Base-by-base conservation (phyloP, 345 rosid genomes). In the Melastoma malabathricum region DNA sequence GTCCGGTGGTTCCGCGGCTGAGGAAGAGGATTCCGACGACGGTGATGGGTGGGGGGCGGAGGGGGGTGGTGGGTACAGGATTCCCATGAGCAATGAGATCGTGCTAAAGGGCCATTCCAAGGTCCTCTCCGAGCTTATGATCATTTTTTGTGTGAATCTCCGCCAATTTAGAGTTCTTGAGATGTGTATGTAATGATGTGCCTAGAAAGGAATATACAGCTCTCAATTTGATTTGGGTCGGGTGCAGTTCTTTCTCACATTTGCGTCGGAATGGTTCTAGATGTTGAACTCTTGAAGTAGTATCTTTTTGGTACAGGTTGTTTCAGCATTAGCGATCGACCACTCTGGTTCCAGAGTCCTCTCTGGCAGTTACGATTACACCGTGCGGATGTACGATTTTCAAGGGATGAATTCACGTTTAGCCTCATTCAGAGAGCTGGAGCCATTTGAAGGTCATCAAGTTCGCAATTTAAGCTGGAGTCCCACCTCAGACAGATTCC, bases 401-500 rank as follows among this genome's bases (percentile, higher is more conserved):
- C 95, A 83, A 92, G 98, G 98, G 57, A 92, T 92, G 98, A 87
- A 79, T 73, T 68, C 94, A 0, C 85, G 76, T 15, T 71, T 92
- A 34, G 80, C 86, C 50, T 92, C 98, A 22, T 92, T 92, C 67
- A 81, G 98, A 51, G 93, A 87, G 65, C 74, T 92, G 13, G 97
- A 92, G 70, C 98, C 98, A 18, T 76, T 62, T 53, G 97, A 92
- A 64, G 97, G 97, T 49, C 97, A 87, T 50, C 98, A 87, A 73
- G 82, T 92, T 69, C 98, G 98, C 14, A 73, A 67, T 58, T 50
- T 92, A 55, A 92, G 98, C 66, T 92, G 98, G 97, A 92, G 97
- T 64, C 98, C 98, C 17, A 68, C 88, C 1, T 74, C 94, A 5
- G 98, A 87, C 67, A 76, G 82, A 0, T 84, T 92, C 63, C 66